Percentiles rank a stretch among this genome's conserved stretches.
Evolutionary conservation across 2,329 filamentous ascomycete genomes (phyloP).

Genomic region (Colletotrichum scovillei): DNA sequence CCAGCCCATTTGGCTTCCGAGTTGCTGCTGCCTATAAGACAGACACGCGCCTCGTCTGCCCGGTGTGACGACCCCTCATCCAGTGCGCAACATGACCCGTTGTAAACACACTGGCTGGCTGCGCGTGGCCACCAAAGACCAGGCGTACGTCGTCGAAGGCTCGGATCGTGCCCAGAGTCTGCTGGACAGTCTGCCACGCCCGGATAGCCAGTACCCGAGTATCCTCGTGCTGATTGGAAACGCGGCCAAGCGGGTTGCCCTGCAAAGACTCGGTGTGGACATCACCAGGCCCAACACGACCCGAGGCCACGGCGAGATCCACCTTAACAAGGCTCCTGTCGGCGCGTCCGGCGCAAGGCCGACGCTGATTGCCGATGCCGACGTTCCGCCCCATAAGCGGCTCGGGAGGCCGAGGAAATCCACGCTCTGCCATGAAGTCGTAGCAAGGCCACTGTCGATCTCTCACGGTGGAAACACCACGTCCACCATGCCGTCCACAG

Average conservation of each 20-base stretch:
- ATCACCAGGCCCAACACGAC: not conserved
- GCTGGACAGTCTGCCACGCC: not conserved
- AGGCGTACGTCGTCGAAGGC: not conserved
- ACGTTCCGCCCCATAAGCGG: not conserved
- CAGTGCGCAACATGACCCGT: not conserved
- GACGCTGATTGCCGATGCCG: not conserved
- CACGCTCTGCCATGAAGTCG: constrained; percentile 3
- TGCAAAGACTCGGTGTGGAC: constrained; percentile 1
- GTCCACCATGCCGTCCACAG: too few species aligned
- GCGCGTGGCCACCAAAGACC: not conserved
- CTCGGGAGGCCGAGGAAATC: not conserved
- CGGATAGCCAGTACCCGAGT: not conserved
- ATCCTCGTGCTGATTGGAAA: constrained; percentile 7
- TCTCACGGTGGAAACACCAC: too few species aligned
- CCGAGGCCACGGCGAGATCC: not conserved
- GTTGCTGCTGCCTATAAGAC: not conserved
- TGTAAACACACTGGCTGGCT: constrained; percentile 10
- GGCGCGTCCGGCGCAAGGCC: not conserved
- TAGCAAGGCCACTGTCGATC: too few species aligned
- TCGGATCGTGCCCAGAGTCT: not conserved
- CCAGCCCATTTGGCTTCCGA: not conserved
- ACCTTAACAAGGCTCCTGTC: not conserved
- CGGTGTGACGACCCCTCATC: not conserved
- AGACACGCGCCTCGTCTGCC: not conserved
- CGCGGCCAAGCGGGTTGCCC: not conserved